Percentiles rank a stretch among this genome's conserved stretches.
Evolutionary conservation across 108 stramenopile species (phyloP).

Genomic region (Pseudonitzschia pungens): DNA sequence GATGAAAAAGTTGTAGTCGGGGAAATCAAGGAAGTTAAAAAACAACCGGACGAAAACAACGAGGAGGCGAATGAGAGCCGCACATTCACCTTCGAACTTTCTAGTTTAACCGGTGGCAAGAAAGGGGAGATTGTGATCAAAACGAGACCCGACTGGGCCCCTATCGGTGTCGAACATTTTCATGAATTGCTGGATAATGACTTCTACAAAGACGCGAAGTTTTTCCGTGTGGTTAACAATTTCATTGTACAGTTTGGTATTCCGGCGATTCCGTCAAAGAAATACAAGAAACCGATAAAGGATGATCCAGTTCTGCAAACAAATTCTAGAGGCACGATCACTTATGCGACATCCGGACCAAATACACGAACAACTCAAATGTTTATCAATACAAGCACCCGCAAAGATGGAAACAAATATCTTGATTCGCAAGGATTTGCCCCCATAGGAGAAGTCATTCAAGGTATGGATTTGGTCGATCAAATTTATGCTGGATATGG

Average conservation of each 20-base stretch:
- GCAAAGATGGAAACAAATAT: constrained; percentile 58
- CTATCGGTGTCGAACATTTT: constrained; percentile 74
- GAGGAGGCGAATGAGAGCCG: constrained; percentile 1
- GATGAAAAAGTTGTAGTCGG: background rate
- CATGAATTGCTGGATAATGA: constrained; percentile 50
- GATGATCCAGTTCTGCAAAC: constrained; percentile 83
- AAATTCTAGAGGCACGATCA: constrained; percentile 79
- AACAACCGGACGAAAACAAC: background rate
- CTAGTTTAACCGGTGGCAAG: constrained; percentile 27
- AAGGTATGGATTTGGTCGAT: constrained; percentile 81
- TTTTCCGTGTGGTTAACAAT: constrained; percentile 67
- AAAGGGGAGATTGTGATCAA: constrained; percentile 52
- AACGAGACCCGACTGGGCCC: constrained; percentile 69
- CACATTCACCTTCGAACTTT: constrained; percentile 27
- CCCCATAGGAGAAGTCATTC: constrained; percentile 77
- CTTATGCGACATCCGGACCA: constrained; percentile 82
- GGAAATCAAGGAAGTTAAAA: constrained; percentile 13
- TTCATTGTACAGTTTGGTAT: constrained; percentile 92
- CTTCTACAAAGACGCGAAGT: constrained; percentile 71
- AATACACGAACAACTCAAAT: constrained; percentile 86
- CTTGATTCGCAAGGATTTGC: constrained; percentile 84
- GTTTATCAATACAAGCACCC: constrained; percentile 80
- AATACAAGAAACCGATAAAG: constrained; percentile 38
- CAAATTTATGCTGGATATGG: constrained; percentile 68
- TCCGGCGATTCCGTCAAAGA: constrained; percentile 56